Conservation (phyloP, 2,329 filamentous ascomycete species). For the Aureobasidium sp. region DNA sequence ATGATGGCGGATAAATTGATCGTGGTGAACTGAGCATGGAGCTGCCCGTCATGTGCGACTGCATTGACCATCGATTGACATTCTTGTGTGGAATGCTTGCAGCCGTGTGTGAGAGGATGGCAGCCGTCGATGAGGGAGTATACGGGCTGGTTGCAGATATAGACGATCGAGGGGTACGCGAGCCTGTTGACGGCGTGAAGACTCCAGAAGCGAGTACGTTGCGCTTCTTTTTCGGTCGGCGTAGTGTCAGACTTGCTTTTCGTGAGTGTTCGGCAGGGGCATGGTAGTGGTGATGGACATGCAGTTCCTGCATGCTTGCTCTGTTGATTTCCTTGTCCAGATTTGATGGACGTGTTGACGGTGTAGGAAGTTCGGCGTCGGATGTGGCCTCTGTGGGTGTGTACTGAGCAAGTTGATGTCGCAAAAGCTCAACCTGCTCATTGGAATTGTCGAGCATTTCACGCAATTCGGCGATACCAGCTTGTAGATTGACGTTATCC, state of each 20-base stretch:
- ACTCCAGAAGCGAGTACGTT: constrained; percentile 53
- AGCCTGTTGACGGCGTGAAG: constrained; percentile 37
- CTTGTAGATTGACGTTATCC: constrained; percentile 89
- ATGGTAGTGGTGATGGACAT: constrained; percentile 94
- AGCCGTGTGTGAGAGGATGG: constrained; percentile 57
- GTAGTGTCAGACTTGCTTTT: constrained; percentile 30
- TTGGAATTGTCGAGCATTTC: constrained; percentile 89
- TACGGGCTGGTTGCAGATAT: constrained; percentile 32
- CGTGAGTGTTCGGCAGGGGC: constrained; percentile 41
- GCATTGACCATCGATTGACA: constrained; percentile 56
- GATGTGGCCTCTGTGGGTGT: constrained; percentile 52
- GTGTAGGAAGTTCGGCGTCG: constrained; percentile 22
- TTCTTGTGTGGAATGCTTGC: constrained; percentile 49
- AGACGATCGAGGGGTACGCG: constrained; percentile 32
- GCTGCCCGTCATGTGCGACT: constrained; percentile 56
- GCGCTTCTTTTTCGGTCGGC: constrained; percentile 66
- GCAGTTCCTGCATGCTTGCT: constrained; percentile 69
- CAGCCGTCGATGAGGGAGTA: constrained; percentile 44
- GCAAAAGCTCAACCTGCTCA: constrained; percentile 80
- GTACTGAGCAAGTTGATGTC: constrained; percentile 74
- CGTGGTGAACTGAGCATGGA: constrained; percentile 76
- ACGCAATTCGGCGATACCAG: constrained; percentile 82
- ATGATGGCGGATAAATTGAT: constrained; percentile 51
- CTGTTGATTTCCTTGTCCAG: constrained; percentile 60
- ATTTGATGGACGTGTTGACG: constrained; percentile 39